Evolutionary conservation across 139 green algal genomes (phyloP).

Genomic region (Limnomonas spitsbergensis): DNA sequence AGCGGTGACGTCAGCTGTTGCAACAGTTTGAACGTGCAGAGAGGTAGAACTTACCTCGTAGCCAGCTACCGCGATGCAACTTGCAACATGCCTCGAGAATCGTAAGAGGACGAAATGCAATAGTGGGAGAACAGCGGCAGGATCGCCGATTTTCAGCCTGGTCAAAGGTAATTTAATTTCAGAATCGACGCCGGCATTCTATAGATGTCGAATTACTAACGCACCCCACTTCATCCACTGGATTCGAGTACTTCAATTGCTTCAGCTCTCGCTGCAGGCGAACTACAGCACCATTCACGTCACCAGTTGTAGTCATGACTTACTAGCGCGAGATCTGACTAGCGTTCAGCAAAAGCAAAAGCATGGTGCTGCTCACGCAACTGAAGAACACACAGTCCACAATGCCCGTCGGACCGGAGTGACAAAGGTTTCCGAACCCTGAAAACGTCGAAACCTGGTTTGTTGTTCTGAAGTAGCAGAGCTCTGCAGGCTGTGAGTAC

Average conservation of each 20-base stretch:
- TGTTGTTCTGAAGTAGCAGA: too few relatives aligned
- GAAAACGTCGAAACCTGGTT: too few relatives aligned
- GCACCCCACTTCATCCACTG: slow-evolving; percentile 59
- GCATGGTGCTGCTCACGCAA: too few relatives aligned
- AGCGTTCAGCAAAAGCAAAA: too few relatives aligned
- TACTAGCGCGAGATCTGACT: too few relatives aligned
- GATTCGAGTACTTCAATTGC: slow-evolving; percentile 48
- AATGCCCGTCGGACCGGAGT: too few relatives aligned
- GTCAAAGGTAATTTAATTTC: not conserved
- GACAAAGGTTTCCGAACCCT: too few relatives aligned
- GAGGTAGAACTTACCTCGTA: slow-evolving; percentile 42
- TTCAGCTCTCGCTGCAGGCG: slow-evolving; percentile 46
- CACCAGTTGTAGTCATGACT: slow-evolving; percentile 40
- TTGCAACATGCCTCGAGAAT: slow-evolving; percentile 57
- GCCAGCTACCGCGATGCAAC: slow-evolving; percentile 35
- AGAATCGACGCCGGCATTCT: too few relatives aligned
- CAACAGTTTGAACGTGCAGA: not conserved
- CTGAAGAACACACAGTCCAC: too few relatives aligned
- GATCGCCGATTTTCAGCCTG: slow-evolving; percentile 37
- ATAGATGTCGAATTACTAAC: slow-evolving; percentile 13
- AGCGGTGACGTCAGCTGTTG: not conserved
- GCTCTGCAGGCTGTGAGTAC: too few relatives aligned
- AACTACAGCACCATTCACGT: slow-evolving; percentile 51
- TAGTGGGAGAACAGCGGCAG: slow-evolving; percentile 53
- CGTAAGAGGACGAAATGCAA: slow-evolving; percentile 59